Evolutionary conservation across 2,329 filamentous ascomycete species (phyloP).

Genomic region (Xylariaceae sp.): DNA sequence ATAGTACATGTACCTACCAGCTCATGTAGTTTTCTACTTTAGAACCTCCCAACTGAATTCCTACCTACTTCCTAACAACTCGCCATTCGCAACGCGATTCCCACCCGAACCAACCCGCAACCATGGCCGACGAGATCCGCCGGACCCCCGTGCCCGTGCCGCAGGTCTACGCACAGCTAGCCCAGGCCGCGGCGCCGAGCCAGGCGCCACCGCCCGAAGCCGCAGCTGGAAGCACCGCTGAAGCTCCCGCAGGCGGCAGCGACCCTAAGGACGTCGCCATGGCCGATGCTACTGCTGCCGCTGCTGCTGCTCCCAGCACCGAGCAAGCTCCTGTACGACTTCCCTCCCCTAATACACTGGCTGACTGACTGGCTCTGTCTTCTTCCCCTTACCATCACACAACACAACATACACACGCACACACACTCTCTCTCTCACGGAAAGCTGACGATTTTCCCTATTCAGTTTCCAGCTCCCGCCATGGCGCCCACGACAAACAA

Average conservation of each 20-base stretch:
- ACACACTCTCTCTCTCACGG: too few relatives aligned
- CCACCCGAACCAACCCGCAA: not conserved
- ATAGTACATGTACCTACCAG: too few relatives aligned
- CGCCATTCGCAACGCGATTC: not conserved
- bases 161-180: slow-evolving; percentile 29
- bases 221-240: not conserved
- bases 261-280: not conserved
- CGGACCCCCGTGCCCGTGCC: slow-evolving; percentile 34
- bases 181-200: not conserved
- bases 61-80: not conserved
- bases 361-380: slow-evolving; percentile 1
- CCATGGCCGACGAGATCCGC: slow-evolving; percentile 31
- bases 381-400: not conserved
- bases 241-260: not conserved
- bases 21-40: too few relatives aligned
- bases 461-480: slow-evolving; percentile 29
- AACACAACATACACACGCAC: too few relatives aligned
- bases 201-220: not conserved
- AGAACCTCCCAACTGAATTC: not conserved
- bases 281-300: slow-evolving; percentile 1
- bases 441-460: too few relatives aligned
- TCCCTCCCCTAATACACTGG: not conserved
- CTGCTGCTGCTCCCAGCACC: slow-evolving; percentile 13
- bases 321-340: slow-evolving; percentile 46
- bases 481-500: slow-evolving; percentile 32